Evolutionary conservation across 805 yeast genomes (phyloP).

Genomic region (Kazachstania bromeliacearum): DNA sequence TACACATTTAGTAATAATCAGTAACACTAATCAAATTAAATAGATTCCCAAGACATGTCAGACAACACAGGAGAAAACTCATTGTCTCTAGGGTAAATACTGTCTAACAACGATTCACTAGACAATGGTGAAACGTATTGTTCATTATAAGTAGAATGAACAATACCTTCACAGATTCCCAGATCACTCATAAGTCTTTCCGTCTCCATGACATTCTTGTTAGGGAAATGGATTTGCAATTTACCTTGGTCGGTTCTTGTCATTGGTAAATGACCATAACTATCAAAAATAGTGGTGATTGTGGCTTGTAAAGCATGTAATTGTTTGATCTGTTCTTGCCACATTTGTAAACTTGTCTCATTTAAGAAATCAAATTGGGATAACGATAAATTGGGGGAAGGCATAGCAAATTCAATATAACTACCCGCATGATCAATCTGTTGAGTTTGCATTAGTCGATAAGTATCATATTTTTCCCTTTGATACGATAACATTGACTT

Average conservation of each 20-base stretch:
- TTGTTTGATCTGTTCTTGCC: slow-evolving; percentile 5
- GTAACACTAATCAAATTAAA: too few species aligned
- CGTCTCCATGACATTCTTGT: slow-evolving; percentile 50
- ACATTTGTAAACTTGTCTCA: slow-evolving; percentile 1
- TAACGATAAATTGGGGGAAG: too few species aligned
- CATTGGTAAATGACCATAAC: slow-evolving; percentile 58
- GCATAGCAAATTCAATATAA: slow-evolving; percentile 49
- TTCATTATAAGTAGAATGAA: slow-evolving; percentile 19
- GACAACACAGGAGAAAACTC: slow-evolving; percentile 15
- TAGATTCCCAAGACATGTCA: slow-evolving; percentile 3
- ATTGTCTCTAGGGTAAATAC: background rate
- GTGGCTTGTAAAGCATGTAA: background rate
- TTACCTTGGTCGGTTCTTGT: slow-evolving; percentile 32
- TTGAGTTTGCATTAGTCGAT: slow-evolving; percentile 32
- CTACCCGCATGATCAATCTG: slow-evolving; percentile 32
- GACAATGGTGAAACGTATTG: background rate
- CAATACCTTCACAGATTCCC: slow-evolving; percentile 49
- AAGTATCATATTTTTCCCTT: background rate
- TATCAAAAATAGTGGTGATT: slow-evolving; percentile 37
- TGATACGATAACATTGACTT: too few species aligned
- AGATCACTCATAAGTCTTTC: slow-evolving; percentile 48
- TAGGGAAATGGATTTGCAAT: slow-evolving; percentile 60
- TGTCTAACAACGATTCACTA: background rate
- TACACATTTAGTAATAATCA: too few species aligned
- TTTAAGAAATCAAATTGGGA: slow-evolving; percentile 3